Base-by-base conservation (phyloP, 1,284 basidiomycete species). In the Phylloboletellus chloephorus region DNA sequence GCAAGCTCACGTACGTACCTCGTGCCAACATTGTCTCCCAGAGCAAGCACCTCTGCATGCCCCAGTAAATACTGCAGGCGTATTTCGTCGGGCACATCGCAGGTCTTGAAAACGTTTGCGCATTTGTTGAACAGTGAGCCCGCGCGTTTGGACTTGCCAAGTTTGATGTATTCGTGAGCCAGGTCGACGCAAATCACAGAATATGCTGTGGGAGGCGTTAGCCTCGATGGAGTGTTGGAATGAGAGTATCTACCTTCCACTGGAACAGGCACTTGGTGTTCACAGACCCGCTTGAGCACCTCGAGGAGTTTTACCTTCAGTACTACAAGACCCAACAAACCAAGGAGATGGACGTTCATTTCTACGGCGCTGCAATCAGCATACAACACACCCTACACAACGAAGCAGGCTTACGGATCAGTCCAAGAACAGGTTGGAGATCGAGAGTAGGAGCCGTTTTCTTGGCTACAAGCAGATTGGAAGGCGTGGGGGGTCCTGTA, bases 121-220 rank as follows among this genome's bases (percentile, higher is more conserved):
- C 74, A 72, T 37, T 76, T 78, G 7, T 65, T 68, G 52, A 88
- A 85, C 11, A 91, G 72, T 1, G 65, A 60, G 0, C 67, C 68
- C 0, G 89, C 88, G 29, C 82, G 76, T 33, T 74, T 74, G 1
- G 68, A 64, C 60, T 85, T 88, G 3, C 92, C 91, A 1, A 95
- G 71, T 32, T 74, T 76, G 25, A 81, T 66, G 53, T 91, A 90
- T 54, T 91, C 85, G 33, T 78, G 71, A 0, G 84, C 90, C 2
- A 94, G 72, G 22, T 82, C 76, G 2, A 82, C 66, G 1, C 84
- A 88, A 1, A 78, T 66, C 1, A 65, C 61, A 7, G 88, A 67
- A 52, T 81, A 88, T 5, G 69, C 90, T 90, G 52, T 8, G 25
- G 17, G 36, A 13, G 15, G 28, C 20, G 32, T 19, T 13, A 12